phyloP scores from a whole-genome alignment of 495 filamentous ascomycete species.

The Lasiosphaeris hirsuta region DNA sequence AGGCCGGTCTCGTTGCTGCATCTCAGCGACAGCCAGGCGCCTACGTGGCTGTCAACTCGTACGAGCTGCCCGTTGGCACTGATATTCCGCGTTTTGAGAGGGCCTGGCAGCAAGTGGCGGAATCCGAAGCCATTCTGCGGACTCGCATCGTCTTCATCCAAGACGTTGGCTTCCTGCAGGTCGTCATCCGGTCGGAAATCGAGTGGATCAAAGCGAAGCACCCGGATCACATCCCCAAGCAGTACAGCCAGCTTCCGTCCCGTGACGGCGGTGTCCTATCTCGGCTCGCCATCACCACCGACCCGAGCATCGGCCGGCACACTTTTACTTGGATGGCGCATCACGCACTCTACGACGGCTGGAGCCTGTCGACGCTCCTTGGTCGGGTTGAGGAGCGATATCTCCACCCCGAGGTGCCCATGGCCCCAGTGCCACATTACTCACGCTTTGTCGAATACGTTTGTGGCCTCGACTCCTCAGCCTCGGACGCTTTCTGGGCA shows the following conservation, averaged over 20 bases:
- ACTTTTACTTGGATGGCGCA: slow-evolving; percentile 47
- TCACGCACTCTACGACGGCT: slow-evolving; percentile 65
- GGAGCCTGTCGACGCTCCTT: slow-evolving; percentile 44
- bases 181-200: slow-evolving; percentile 15
- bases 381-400: slow-evolving; percentile 19
- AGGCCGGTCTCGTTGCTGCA: slow-evolving; percentile 57
- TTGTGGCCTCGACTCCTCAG: slow-evolving; percentile 6
- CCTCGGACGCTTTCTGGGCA: slow-evolving; percentile 22
- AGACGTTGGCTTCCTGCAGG: slow-evolving; percentile 19
- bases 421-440: slow-evolving; percentile 25
- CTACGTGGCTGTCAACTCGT: slow-evolving; percentile 51
- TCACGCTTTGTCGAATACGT: slow-evolving; percentile 27
- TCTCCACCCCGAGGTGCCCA: slow-evolving; percentile 9
- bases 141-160: slow-evolving; percentile 25
- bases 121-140: slow-evolving; percentile 50
- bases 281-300: slow-evolving; percentile 13
- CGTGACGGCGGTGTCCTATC: slow-evolving; percentile 18
- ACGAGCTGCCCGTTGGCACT: slow-evolving; percentile 41
- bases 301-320: slow-evolving; percentile 34
- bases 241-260: slow-evolving; percentile 14
- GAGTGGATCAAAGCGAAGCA: slow-evolving; percentile 11
- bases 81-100: slow-evolving; percentile 49
- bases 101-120: slow-evolving; percentile 53
- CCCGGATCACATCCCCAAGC: slow-evolving; percentile 1
- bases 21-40: slow-evolving; percentile 45